Base-by-base conservation (phyloP, 139 green algal species). In the Picochlorum sp. region DNA sequence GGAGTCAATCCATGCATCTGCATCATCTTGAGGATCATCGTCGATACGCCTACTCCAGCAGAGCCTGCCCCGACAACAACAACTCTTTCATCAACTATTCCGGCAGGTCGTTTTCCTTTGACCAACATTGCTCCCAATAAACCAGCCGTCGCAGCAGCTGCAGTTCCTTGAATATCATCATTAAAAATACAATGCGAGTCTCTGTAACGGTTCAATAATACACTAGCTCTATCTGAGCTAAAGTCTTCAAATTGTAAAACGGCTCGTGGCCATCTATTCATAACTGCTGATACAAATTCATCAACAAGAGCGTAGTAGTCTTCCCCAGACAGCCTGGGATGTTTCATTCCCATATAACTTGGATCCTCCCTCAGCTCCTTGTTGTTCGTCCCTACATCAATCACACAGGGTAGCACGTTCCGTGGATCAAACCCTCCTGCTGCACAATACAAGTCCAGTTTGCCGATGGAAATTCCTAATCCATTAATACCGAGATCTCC, bases 361-460 rank as follows among this genome's bases (percentile, higher is more conserved):
- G 71, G 74, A 57, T 89, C 80, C 3, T 76, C 64, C 20, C 79
- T 63, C 53, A 88, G 67, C 18, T 53, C 32, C 41, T 79, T 56
- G 60, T 92, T 94, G 70, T 91, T 79, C 37, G 85, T 94, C 13
- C 85, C 85, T 36, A 95, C 87, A 58, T 96, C 89, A 13, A 97
- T 72, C 5, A 91, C 72, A 28, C 84, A 73, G 1, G 90, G 91
- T 59, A 97, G 69, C 28, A 97, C 83, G 24, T 80, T 69, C n/a
- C 40, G 50, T 6, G 88, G 87, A 57, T 87, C 63, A 76, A 97
- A 94, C 18, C 88, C 88, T 22, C 81, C 90, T 7, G 84, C 89
- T 6, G 78, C 89, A 32, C 88, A 84, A 69, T 98, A 97, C 28
- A 97, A 63, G 56, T 96, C 90, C 49, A 98, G 76, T 80, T 98